phyloP scores from a whole-genome alignment of 176 grass and related monocot genomes.

The Coix lacrymajobi region DNA sequence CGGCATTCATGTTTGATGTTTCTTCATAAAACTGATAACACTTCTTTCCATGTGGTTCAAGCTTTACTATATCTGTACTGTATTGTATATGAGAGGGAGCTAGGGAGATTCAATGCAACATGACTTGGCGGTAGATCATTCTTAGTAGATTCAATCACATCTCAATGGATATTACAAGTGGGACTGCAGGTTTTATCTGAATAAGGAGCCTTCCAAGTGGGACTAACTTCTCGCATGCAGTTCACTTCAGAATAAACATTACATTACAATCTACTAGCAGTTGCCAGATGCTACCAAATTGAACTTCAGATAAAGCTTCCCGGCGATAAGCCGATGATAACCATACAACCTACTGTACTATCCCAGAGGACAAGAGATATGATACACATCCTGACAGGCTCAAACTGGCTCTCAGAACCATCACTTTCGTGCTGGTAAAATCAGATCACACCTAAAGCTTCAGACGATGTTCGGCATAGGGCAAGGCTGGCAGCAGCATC shows the following conservation, averaged over 20 bases:
- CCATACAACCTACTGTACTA: neutral
- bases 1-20: too few species aligned
- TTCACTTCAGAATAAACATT: neutral
- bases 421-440: neutral
- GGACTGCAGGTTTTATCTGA: too few species aligned
- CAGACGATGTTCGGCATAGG: neutral
- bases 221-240: neutral
- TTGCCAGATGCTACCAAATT: neutral
- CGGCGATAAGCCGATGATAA: neutral
- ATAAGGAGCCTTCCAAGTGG: too few species aligned
- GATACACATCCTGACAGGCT: neutral
- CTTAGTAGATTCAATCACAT: too few species aligned
- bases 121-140: too few species aligned
- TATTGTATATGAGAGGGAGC: too few species aligned
- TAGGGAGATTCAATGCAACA: too few species aligned
- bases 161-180: too few species aligned
- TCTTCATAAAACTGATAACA: too few species aligned
- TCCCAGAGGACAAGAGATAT: too few species aligned
- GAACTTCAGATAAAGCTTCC: neutral
- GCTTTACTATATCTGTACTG: too few species aligned
- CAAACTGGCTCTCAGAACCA: neutral
- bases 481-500: neutral
- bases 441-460: neutral
- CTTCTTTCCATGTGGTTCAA: too few species aligned
- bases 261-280: neutral